Base-by-base conservation (phyloP, 805 yeast genomes). In the Brettanomyces bruxellensis region DNA sequence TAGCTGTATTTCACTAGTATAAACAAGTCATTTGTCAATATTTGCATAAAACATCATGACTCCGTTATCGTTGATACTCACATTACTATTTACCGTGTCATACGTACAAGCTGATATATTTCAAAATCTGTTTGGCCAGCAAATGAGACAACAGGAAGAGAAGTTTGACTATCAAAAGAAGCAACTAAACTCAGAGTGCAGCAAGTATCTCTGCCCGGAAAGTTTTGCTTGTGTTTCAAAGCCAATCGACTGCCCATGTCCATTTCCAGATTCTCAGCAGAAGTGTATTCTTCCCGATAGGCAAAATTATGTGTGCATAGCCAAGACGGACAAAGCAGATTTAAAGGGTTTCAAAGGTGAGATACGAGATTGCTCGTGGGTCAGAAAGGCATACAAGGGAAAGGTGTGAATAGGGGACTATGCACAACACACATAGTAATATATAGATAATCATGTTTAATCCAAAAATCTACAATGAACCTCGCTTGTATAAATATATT, bases 291-390 rank as follows among this genome's bases (percentile, higher is more conserved):
- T 86, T 38, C 95, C 96, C 0, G 81, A 78, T 51, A 73, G 78
- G 18, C 65, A 70, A 32, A 76, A 76, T 46, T 83, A 70, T 58
- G 72, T 90, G 13, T 93, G 99, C 62, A 83, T 93, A 38, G 84
- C 96, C 22, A 85, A 83, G 54, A 91, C 95, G 1, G 73, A 77
- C 32, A 46, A 47, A 32, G 45, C 47, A 12, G 58, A 50, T 6
- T 41, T 35, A 67, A 70, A 11, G 50, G 66, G 61, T 3, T 55
- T 53, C 24, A 56, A 59, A 18, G 75, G 56, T 11, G 86, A 76
- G 54, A 68, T 70, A 49, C 70, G 93, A 61, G 96, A 85, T 57
- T 91, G 98, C 64, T 84, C 85, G 7, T 90, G 91, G 86, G 96
- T 87, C 2, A 61, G 64, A 25, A 70, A 86, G 46, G 91, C 88